These are phyloP conservation scores for Botrytis galanthina DNA, from an alignment of 2,329 filamentous ascomycete species.

Conservation along the genomic window DNA sequence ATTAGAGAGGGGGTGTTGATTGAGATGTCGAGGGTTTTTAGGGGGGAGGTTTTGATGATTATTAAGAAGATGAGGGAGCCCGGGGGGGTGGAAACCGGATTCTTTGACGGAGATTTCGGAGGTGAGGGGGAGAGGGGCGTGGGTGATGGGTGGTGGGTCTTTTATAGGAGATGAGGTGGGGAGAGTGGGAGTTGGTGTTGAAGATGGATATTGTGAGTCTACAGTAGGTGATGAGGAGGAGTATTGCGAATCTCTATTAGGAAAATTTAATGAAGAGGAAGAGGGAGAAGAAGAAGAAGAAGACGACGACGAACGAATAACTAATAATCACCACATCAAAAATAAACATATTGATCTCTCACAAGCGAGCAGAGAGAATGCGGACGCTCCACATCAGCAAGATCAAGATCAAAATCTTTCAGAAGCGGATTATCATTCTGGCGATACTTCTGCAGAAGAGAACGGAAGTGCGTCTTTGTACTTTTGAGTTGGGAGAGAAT, in stretches of 20 bases:
- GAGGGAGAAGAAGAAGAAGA: no score
- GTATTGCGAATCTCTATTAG: background rate
- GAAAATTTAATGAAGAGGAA: background rate
- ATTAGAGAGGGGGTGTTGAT: conserved; percentile 20
- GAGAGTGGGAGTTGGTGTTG: background rate
- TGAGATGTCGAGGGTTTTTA: background rate
- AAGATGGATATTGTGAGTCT: background rate
- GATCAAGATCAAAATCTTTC: background rate
- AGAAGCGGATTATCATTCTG: background rate
- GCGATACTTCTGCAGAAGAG: background rate
- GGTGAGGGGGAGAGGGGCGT: background rate
- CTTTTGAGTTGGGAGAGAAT: background rate
- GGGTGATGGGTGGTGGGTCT: background rate
- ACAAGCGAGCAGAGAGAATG: background rate
- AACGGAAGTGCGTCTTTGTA: background rate
- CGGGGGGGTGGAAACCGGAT: conserved; percentile 11
- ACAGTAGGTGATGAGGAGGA: background rate
- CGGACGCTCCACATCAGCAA: background rate
- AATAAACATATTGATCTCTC: background rate
- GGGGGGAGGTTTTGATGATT: conserved; percentile 6
- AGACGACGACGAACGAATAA: no score
- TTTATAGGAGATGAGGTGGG: background rate
- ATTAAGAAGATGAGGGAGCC: conserved; percentile 19
- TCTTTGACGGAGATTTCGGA: conserved; percentile 22
- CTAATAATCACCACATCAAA: no score